Percentiles rank a stretch among this genome's conserved stretches.
Conservation (phyloP, 1,284 basidiomycete species). For the Malassezia equina region DNA sequence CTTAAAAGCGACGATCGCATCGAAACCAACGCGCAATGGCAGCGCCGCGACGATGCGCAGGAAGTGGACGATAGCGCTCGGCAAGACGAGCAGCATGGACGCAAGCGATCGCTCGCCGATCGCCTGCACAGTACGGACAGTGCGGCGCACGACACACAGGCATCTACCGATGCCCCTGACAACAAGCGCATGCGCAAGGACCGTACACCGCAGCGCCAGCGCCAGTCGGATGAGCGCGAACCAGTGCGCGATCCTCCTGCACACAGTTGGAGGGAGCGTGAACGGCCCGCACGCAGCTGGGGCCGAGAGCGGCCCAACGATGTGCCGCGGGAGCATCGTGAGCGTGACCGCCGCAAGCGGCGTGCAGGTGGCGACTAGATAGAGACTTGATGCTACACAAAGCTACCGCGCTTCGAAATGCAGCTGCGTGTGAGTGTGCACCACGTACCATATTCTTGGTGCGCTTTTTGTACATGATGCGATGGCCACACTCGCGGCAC, state of each 20-base stretch:
- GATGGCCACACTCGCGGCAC: constrained; percentile 91
- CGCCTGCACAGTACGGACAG: constrained; percentile 7
- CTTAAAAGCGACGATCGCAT: neutral
- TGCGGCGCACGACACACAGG: neutral
- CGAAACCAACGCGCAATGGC: constrained; percentile 5
- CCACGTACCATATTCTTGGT: constrained; percentile 75
- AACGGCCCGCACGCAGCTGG: constrained; percentile 4
- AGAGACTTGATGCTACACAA: neutral
- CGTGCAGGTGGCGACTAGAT: constrained; percentile 13
- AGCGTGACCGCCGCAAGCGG: constrained; percentile 14
- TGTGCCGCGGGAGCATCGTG: constrained; percentile 9
- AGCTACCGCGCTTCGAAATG: constrained; percentile 25
- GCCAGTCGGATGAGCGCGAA: neutral
- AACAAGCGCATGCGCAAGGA: constrained; percentile 11
- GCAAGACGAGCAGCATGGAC: constrained; percentile 7
- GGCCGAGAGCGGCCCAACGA: neutral
- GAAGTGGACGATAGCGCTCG: neutral
- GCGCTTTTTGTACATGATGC: constrained; percentile 98
- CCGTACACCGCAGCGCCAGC: neutral
- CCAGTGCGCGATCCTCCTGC: neutral
- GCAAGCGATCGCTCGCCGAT: constrained; percentile 16
- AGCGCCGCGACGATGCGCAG: constrained; percentile 2
- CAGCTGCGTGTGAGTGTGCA: constrained; percentile 10
- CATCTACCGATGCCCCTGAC: constrained; percentile 3
- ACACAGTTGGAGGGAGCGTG: neutral